A percentile compares a stretch with the other conserved stretches of the same genome.
Evolutionary conservation across 2,329 filamentous ascomycete species (phyloP).

Genomic region (Colletotrichum sp.): DNA sequence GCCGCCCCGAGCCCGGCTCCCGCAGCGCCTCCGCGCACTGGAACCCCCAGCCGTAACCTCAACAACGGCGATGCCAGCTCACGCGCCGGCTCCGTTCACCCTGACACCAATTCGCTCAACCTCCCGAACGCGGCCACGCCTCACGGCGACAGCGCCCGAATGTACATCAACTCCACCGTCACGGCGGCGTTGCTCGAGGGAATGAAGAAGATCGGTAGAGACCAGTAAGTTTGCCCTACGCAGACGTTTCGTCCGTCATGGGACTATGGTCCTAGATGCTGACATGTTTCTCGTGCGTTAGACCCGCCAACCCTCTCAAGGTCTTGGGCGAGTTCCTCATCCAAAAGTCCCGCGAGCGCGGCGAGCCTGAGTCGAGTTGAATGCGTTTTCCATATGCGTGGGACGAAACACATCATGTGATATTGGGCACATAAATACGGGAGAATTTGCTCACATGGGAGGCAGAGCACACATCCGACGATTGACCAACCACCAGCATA

Average conservation of each 20-base stretch:
- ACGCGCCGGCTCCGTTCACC: slow-evolving; percentile 62
- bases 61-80: slow-evolving; percentile 45
- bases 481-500: background rate
- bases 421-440: background rate
- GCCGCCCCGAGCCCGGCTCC: slow-evolving; percentile 39
- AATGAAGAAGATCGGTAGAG: slow-evolving; percentile 74
- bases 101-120: slow-evolving; percentile 51
- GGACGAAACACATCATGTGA: background rate
- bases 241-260: background rate
- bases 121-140: slow-evolving; percentile 65
- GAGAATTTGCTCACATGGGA: background rate
- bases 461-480: background rate
- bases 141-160: slow-evolving; percentile 72
- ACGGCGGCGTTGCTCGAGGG: slow-evolving; percentile 73
- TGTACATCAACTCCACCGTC: slow-evolving; percentile 75
- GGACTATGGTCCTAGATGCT: background rate
- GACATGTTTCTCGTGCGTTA: slow-evolving; percentile 20
- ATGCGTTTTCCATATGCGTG: background rate
- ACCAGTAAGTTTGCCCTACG: slow-evolving; percentile 61
- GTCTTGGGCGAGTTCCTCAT: slow-evolving; percentile 74
- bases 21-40: slow-evolving; percentile 48
- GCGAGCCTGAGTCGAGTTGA: background rate
- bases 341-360: slow-evolving; percentile 54
- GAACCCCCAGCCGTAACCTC: slow-evolving; percentile 48
- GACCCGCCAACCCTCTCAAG: slow-evolving; percentile 72